Evolutionary conservation across 2,329 filamentous ascomycete species (phyloP).

Genomic region (Penicillium sp.): DNA sequence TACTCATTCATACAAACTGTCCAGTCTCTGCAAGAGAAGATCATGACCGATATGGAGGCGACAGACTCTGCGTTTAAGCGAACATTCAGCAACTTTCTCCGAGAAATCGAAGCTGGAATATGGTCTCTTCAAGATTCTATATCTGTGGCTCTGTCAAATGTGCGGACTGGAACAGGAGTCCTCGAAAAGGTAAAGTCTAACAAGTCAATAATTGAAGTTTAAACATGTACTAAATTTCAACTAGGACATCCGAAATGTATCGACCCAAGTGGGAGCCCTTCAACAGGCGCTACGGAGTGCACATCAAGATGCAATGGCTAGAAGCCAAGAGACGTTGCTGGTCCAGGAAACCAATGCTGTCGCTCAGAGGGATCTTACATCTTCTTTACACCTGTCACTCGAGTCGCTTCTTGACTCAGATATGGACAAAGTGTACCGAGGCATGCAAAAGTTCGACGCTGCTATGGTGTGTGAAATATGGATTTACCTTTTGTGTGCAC

Average conservation of each 20-base stretch:
- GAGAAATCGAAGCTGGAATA: constrained; percentile 29
- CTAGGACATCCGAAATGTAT: constrained; percentile 35
- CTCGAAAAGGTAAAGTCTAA: constrained; percentile 26
- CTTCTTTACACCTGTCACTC: constrained; percentile 35
- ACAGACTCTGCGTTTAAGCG: constrained; percentile 27
- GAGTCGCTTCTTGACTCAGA: constrained; percentile 34
- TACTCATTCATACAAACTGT: constrained; percentile 35
- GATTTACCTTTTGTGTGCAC: neutral
- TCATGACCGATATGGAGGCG: constrained; percentile 35
- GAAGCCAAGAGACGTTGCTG: constrained; percentile 28
- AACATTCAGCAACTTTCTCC: constrained; percentile 28
- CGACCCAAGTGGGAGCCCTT: constrained; percentile 25
- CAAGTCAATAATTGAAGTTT: accelerated
- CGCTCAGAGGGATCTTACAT: constrained; percentile 30
- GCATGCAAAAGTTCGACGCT: constrained; percentile 33
- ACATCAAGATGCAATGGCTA: constrained; percentile 30
- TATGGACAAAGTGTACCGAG: constrained; percentile 29
- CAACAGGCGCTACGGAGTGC: constrained; percentile 27
- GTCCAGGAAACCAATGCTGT: constrained; percentile 30
- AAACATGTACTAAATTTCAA: constrained; percentile 2
- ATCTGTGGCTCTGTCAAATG: constrained; percentile 18
- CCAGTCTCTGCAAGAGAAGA: constrained; percentile 31
- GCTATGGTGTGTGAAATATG: constrained; percentile 33
- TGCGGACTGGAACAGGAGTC: constrained; percentile 17
- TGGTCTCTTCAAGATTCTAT: constrained; percentile 20